Evolutionary conservation across 2,329 filamentous ascomycete genomes (phyloP).

Genomic region (Monilinia fructicola): DNA sequence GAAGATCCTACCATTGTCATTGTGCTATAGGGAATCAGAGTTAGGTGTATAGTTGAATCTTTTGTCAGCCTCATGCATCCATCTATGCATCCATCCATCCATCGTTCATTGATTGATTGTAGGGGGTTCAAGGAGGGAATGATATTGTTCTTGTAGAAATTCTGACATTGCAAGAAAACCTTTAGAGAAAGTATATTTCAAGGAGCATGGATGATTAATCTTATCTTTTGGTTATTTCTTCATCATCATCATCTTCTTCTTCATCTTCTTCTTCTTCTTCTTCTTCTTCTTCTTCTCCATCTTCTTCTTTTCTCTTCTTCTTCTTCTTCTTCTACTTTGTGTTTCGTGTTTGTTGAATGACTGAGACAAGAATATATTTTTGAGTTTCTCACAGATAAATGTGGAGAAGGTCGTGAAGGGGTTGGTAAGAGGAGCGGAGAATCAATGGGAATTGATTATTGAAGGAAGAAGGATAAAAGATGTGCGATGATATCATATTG

Average conservation of each 20-base stretch:
- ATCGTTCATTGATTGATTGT: background rate
- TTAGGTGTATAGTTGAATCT: too few species aligned
- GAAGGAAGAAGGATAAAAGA: background rate
- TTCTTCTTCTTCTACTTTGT: background rate
- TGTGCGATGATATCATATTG: conserved; percentile 7
- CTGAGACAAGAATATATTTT: background rate
- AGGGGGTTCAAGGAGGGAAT: background rate
- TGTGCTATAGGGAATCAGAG: background rate
- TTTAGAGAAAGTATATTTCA: background rate
- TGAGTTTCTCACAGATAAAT: background rate
- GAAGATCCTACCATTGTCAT: background rate
- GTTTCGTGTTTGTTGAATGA: background rate
- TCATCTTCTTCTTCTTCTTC: too few species aligned
- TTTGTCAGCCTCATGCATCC: background rate
- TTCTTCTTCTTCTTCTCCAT: too few species aligned
- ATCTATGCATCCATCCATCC: too few species aligned
- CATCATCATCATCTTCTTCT: background rate
- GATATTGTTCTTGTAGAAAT: background rate
- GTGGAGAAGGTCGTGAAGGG: background rate
- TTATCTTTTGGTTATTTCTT: background rate
- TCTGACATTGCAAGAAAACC: background rate
- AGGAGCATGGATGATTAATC: background rate
- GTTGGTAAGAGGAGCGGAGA: conserved; percentile 1
- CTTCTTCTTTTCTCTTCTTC: too few species aligned
- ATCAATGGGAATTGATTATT: background rate